Evolutionary conservation across 2,329 filamentous ascomycete species (phyloP).

Genomic region (Leptographium flavum): DNA sequence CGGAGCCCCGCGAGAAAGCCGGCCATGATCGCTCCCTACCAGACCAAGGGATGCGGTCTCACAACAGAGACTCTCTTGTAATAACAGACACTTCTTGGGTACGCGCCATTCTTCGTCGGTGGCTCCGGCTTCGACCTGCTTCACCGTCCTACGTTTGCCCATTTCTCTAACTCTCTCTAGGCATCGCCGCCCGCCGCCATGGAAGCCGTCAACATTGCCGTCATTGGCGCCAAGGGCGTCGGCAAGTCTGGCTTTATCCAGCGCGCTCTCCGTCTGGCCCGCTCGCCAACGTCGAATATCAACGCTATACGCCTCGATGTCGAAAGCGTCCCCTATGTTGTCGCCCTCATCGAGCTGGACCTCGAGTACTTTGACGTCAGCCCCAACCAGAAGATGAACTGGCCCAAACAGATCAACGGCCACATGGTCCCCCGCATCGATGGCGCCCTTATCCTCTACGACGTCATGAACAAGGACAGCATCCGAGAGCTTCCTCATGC

Average conservation of each 20-base stretch:
- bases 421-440: constrained; percentile 62
- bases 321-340: constrained; percentile 41
- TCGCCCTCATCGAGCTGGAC: constrained; percentile 52
- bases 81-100: neutral
- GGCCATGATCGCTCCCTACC: constrained; percentile 25
- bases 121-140: neutral
- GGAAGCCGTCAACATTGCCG: constrained; percentile 49
- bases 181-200: constrained; percentile 20
- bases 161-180: neutral
- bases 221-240: constrained; percentile 51
- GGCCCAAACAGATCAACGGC: constrained; percentile 56
- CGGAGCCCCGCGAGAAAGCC: constrained; percentile 14
- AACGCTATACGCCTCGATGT: constrained; percentile 43
- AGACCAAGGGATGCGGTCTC: constrained; percentile 27
- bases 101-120: neutral
- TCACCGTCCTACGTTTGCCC: neutral
- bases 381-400: constrained; percentile 43
- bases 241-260: constrained; percentile 58
- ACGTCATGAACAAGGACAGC: constrained; percentile 66
- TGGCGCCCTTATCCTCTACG: constrained; percentile 74
- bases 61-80: constrained; percentile 30
- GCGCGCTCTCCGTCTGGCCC: constrained; percentile 40
- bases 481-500: constrained; percentile 61
- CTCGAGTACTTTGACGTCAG: constrained; percentile 50
- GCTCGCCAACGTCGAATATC: constrained; percentile 37